Evolutionary conservation across 2,329 filamentous ascomycete species (phyloP).

Genomic region (Penicillium sp.): DNA sequence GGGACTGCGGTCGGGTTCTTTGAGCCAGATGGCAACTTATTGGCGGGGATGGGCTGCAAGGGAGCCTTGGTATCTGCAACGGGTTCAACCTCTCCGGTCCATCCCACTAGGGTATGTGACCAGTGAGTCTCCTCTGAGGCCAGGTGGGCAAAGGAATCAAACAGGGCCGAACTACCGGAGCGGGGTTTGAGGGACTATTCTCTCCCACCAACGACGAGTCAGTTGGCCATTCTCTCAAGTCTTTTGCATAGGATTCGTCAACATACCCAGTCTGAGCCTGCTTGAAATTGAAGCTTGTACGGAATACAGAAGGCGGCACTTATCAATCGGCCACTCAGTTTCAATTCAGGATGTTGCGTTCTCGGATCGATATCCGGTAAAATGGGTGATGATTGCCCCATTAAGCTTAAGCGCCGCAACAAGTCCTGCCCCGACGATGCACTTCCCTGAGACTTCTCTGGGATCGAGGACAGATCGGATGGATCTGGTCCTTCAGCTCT

Average conservation of each 20-base stretch:
- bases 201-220: conserved; percentile 4
- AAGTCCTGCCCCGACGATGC: conserved; percentile 51
- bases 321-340: conserved; percentile 62
- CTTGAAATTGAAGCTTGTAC: conserved; percentile 56
- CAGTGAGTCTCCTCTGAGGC: conserved; percentile 80
- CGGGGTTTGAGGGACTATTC: conserved; percentile 70
- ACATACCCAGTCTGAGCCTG: conserved; percentile 57
- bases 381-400: conserved; percentile 37
- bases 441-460: conserved; percentile 45
- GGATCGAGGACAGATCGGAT: conserved; percentile 28
- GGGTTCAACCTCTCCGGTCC: conserved; percentile 85
- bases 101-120: conserved; percentile 90
- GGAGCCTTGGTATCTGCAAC: conserved; percentile 27
- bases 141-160: conserved; percentile 85
- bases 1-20: conserved; percentile 39
- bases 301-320: conserved; percentile 65
- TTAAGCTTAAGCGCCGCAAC: conserved; percentile 53
- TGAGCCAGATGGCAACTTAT: conserved; percentile 32
- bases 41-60: conserved; percentile 32
- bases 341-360: conserved; percentile 56
- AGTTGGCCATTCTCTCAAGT: not conserved
- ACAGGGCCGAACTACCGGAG: conserved; percentile 85
- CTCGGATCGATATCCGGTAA: conserved; percentile 54
- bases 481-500: conserved; percentile 17
- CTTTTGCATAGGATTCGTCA: not conserved